phyloP scores from a whole-genome alignment of 2,329 filamentous ascomycete species.

The Byssothecium circinans region DNA sequence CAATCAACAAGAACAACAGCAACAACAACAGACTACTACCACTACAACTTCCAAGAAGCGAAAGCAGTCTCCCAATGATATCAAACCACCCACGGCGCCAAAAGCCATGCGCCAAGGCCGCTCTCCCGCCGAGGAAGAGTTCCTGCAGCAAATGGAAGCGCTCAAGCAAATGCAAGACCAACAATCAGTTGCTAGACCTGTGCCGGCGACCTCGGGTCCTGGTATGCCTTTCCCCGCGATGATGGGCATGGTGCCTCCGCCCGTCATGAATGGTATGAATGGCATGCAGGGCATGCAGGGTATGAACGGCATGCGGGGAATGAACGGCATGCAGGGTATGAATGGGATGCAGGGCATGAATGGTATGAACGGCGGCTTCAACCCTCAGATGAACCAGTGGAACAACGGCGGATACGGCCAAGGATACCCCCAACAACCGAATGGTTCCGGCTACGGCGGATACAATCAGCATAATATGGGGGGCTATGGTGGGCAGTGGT shows the following conservation, averaged over 20 bases:
- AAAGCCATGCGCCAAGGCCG: constrained; percentile 51
- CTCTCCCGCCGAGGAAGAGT: constrained; percentile 50
- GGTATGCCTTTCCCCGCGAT: constrained; percentile 25
- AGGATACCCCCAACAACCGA: too few relatives aligned
- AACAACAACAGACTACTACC: constrained; percentile 18
- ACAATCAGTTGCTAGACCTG: constrained; percentile 15
- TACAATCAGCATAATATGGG: constrained; percentile 18
- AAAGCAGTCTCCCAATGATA: constrained; percentile 70
- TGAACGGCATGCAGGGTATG: constrained; percentile 12
- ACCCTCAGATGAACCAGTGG: constrained; percentile 6
- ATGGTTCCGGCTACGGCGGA: too few relatives aligned
- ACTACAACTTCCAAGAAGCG: constrained; percentile 67
- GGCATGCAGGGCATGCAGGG: constrained; percentile 21
- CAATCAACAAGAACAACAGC: too few relatives aligned
- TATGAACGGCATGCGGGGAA: constrained; percentile 33
- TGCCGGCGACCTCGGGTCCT: constrained; percentile 39
- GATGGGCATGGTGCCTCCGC: constrained; percentile 36
- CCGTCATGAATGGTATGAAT: constrained; percentile 29
- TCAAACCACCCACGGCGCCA: constrained; percentile 50
- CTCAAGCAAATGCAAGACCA: constrained; percentile 36
- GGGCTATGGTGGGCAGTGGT: too few relatives aligned
- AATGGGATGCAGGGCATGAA: constrained; percentile 32
- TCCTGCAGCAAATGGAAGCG: constrained; percentile 50
- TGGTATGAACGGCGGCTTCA: constrained; percentile 4
- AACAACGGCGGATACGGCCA: constrained; percentile 10